These are phyloP conservation scores for Trichoderma sp. DNA, from an alignment of 2,329 filamentous ascomycete genomes.

Conservation along the genomic window DNA sequence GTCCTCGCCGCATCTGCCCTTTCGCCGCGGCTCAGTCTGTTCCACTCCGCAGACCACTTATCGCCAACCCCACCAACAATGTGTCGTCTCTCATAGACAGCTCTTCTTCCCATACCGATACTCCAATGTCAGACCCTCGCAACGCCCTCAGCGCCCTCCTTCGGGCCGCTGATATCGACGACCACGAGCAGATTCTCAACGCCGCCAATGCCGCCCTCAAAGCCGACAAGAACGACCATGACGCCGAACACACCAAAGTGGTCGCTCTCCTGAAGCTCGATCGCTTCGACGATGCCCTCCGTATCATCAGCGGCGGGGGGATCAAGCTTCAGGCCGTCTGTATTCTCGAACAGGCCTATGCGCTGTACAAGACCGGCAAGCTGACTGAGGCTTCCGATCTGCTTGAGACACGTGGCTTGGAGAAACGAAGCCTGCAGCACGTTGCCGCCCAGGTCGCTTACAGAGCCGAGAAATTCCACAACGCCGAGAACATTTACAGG, in stretches of 20 bases:
- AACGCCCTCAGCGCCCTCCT: slow-evolving; percentile 59
- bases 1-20: background rate
- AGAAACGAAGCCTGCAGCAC: slow-evolving; percentile 51
- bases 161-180: slow-evolving; percentile 60
- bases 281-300: slow-evolving; percentile 76
- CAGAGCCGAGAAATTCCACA: slow-evolving; percentile 71
- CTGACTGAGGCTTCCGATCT: slow-evolving; percentile 64
- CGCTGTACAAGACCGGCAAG: slow-evolving; percentile 78
- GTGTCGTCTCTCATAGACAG: slow-evolving; percentile 18
- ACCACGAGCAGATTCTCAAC: slow-evolving; percentile 75
- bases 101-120: slow-evolving; percentile 24
- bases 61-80: slow-evolving; percentile 27
- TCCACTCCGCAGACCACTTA: background rate
- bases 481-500: slow-evolving; percentile 66
- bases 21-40: background rate
- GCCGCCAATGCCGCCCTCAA: slow-evolving; percentile 65
- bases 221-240: slow-evolving; percentile 60
- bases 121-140: slow-evolving; percentile 51
- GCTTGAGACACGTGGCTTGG: slow-evolving; percentile 41
- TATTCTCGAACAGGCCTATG: slow-evolving; percentile 74
- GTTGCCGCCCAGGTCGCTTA: slow-evolving; percentile 72
- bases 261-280: slow-evolving; percentile 81
- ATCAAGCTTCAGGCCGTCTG: slow-evolving; percentile 64
- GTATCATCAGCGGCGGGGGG: slow-evolving; percentile 67
- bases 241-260: slow-evolving; percentile 70